Evolutionary conservation across 106 monocot species (phyloP), one percentile per base, ranked within the genome.

Genomic region (Xerophyta viscosa): DNA sequence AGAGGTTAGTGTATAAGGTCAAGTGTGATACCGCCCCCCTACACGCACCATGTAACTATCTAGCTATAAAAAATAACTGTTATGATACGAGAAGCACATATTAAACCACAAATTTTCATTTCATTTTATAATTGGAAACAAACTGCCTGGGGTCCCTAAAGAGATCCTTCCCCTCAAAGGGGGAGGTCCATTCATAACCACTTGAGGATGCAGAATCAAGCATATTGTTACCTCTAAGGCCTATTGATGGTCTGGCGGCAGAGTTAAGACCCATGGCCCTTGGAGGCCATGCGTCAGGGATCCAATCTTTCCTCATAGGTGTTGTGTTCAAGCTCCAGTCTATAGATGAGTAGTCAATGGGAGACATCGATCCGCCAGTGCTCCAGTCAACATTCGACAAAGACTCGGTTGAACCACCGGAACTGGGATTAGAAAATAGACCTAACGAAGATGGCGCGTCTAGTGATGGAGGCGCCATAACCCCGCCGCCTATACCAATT

Each of bases 261-360:
- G 56, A 66, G n/a, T n/a, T n/a, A n/a, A n/a, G n/a, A n/a, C 69
- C 75, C 68, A 72, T 62, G 46, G 77, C 66, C 29, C 64, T 54
- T 29, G 68, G 56, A 4, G 82, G 67, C 73, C 88, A 70, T 17
- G 78, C 59, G 8, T 56, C 63, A 0, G 62, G 65, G 20, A 57
- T 15, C 41, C 55, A 30, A 0, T 67, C 65, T 14, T 47, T 56
- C 49, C 53, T 72, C 47, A 50, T 23, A 0, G 70, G 44, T 14
- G 73, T 56, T 21, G 53, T 24, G 27, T 89, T 78, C 9, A 81
- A 27, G 66, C 88, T 88, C 94, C 94, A 96, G 56, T 96, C 94
- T 63, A 96, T 76, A 46, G 66, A 67, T 15, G 81, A 73, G 51
- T 85, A 96, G 62, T 96, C 88, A 11, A 66, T 68, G 24, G 60